Percentiles rank a stretch among this genome's conserved stretches.
These are phyloP conservation scores for Thelonectria discophora DNA, from an alignment of 2,329 filamentous ascomycete species.

Conservation along the genomic window DNA sequence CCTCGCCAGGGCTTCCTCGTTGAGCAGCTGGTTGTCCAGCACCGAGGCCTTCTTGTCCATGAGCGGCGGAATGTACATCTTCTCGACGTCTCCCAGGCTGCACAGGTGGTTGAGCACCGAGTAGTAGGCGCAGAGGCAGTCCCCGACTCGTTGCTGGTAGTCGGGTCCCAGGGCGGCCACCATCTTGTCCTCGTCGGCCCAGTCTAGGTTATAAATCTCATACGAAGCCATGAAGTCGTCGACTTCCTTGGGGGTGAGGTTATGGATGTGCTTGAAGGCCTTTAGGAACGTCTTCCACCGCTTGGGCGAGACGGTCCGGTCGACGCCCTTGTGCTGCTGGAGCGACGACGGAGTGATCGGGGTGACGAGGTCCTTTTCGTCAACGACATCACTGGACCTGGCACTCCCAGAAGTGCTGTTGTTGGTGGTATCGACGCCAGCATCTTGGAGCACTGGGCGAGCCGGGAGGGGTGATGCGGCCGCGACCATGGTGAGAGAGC, in stretches of 20 bases:
- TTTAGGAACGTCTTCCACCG: slow-evolving; percentile 21
- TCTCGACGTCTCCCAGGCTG: slow-evolving; percentile 23
- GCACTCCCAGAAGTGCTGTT: slow-evolving; percentile 1
- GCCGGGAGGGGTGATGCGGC: not conserved
- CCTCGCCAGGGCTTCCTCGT: slow-evolving; percentile 12
- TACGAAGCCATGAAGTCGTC: slow-evolving; percentile 24
- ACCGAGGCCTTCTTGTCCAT: slow-evolving; percentile 22
- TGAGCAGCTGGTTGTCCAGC: slow-evolving; percentile 20
- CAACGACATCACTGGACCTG: slow-evolving; percentile 12
- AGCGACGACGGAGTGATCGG: not conserved
- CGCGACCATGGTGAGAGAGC: not conserved
- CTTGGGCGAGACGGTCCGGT: slow-evolving; percentile 5
- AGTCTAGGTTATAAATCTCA: slow-evolving; percentile 24
- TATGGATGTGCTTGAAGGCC: slow-evolving; percentile 18
- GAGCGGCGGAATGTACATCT: slow-evolving; percentile 23
- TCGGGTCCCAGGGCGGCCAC: slow-evolving; percentile 11
- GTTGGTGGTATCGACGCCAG: not conserved
- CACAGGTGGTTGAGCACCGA: slow-evolving; percentile 22
- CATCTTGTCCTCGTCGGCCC: slow-evolving; percentile 19
- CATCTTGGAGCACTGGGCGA: not conserved
- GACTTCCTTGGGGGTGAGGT: slow-evolving; percentile 15
- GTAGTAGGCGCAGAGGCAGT: slow-evolving; percentile 19
- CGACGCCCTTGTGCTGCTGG: not conserved
- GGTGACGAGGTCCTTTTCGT: slow-evolving; percentile 7
- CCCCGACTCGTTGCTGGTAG: slow-evolving; percentile 20